Percentiles rank a stretch among this genome's conserved stretches.
These are phyloP conservation scores for Eutypa lata DNA, from an alignment of 2,329 filamentous ascomycete species.

Conservation along the genomic window DNA sequence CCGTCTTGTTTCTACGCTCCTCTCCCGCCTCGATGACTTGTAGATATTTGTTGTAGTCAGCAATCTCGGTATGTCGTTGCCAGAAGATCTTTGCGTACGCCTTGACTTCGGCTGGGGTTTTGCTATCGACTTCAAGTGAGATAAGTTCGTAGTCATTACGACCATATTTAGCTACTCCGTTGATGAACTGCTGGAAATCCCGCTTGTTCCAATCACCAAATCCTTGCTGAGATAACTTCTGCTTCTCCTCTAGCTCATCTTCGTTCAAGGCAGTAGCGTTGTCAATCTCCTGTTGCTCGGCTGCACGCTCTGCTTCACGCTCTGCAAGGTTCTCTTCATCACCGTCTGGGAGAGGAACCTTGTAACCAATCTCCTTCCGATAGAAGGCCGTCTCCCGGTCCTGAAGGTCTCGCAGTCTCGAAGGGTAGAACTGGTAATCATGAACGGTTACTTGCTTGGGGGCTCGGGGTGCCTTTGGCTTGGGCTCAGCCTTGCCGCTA, in stretches of 20 bases:
- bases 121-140: conserved; percentile 86
- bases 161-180: conserved; percentile 89
- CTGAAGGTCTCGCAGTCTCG: conserved; percentile 79
- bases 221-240: conserved; percentile 74
- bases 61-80: conserved; percentile 88
- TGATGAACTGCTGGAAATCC: conserved; percentile 98
- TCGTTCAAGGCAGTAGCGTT: conserved; percentile 84
- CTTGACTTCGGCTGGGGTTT: conserved; percentile 79
- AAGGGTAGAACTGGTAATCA: conserved; percentile 96
- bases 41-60: conserved; percentile 85
- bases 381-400: conserved; percentile 96
- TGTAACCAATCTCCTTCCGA: conserved; percentile 94
- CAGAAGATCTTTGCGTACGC: conserved; percentile 94
- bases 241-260: conserved; percentile 85
- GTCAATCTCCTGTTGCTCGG: conserved; percentile 91
- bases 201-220: conserved; percentile 95
- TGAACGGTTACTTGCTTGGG: conserved; percentile 90
- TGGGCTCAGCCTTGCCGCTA: conserved; percentile 76
- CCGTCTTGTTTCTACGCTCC: conserved; percentile 81
- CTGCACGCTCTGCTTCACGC: conserved; percentile 80
- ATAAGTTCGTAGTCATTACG: conserved; percentile 83
- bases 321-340: conserved; percentile 83
- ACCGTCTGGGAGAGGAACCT: conserved; percentile 84
- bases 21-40: conserved; percentile 90
- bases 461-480: conserved; percentile 92